These are phyloP conservation scores for Entamoeba histolytica DNA, from an alignment of 208 protist genomes.

Conservation along the genomic window DNA sequence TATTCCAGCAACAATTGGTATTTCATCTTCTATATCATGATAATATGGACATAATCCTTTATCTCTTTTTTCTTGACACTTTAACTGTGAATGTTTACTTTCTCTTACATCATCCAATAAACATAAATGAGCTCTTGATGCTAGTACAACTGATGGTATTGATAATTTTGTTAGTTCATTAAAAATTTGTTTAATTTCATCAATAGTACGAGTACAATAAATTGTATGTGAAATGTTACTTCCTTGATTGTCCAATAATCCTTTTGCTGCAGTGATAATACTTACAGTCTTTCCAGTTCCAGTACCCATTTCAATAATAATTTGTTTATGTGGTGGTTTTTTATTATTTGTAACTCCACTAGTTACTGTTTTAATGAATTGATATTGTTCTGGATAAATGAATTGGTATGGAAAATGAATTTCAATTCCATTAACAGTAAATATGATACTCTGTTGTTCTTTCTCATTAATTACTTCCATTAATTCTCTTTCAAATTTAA, in stretches of 20 bases:
- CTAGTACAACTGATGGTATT: background rate
- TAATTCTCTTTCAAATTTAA: no score
- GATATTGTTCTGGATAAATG: constrained; percentile 12
- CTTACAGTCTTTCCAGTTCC: no score
- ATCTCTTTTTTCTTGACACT: background rate
- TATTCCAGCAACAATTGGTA: background rate
- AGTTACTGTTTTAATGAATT: no score
- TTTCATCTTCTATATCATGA: background rate
- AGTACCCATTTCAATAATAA: no score
- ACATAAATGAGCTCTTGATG: background rate
- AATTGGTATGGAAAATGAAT: constrained; percentile 2
- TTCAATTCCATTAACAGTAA: background rate
- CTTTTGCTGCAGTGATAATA: background rate
- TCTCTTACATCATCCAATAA: background rate
- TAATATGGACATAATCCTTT: background rate
- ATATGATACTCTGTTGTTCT: no score
- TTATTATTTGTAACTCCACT: no score
- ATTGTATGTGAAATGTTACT: background rate
- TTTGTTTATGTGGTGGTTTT: no score
- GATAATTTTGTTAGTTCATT: no score
- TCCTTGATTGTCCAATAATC: background rate
- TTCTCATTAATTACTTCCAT: no score
- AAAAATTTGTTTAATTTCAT: background rate
- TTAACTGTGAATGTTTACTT: background rate
- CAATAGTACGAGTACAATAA: constrained; percentile 1